Conservation (phyloP, 1,284 basidiomycete species). For the Inonotus obliquus region DNA sequence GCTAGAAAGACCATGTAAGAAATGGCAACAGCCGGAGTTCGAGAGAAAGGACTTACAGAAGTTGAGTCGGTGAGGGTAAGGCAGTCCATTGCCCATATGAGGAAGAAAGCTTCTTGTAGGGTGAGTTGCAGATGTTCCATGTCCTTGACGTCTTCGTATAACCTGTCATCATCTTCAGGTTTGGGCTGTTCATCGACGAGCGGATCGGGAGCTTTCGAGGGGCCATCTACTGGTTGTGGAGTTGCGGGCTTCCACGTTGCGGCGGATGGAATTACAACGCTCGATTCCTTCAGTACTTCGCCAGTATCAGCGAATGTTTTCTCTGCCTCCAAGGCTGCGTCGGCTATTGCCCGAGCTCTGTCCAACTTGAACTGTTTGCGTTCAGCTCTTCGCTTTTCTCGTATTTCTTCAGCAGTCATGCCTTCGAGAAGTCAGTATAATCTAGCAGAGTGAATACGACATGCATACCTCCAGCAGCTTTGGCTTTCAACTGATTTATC, state of each 20-base stretch:
- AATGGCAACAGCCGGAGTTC: background rate
- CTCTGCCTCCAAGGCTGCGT: slow-evolving; percentile 71
- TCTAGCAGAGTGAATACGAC: background rate
- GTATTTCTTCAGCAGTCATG: slow-evolving; percentile 82
- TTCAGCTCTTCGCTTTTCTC: slow-evolving; percentile 78
- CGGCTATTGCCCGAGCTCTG: slow-evolving; percentile 73
- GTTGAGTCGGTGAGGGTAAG: slow-evolving; percentile 66
- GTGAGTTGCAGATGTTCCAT: slow-evolving; percentile 92
- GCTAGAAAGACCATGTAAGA: slow-evolving; percentile 29
- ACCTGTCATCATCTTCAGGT: slow-evolving; percentile 32
- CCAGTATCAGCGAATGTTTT: slow-evolving; percentile 65
- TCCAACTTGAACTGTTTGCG: slow-evolving; percentile 90
- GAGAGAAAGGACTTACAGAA: slow-evolving; percentile 43
- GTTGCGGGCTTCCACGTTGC: slow-evolving; percentile 58
- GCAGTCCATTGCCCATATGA: slow-evolving; percentile 81
- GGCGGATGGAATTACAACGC: slow-evolving; percentile 58
- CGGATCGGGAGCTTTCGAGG: background rate
- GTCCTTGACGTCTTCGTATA: slow-evolving; percentile 55
- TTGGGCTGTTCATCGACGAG: slow-evolving; percentile 16
- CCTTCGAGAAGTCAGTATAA: slow-evolving; percentile 32
- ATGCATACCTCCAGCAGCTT: slow-evolving; percentile 51
- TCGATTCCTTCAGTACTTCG: slow-evolving; percentile 41
- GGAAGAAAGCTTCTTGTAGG: slow-evolving; percentile 89
- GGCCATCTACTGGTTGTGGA: background rate
- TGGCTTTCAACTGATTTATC: slow-evolving; percentile 53